Base-by-base conservation (phyloP, 2,329 filamentous ascomycete genomes). In the Lecanosticta acicola region DNA sequence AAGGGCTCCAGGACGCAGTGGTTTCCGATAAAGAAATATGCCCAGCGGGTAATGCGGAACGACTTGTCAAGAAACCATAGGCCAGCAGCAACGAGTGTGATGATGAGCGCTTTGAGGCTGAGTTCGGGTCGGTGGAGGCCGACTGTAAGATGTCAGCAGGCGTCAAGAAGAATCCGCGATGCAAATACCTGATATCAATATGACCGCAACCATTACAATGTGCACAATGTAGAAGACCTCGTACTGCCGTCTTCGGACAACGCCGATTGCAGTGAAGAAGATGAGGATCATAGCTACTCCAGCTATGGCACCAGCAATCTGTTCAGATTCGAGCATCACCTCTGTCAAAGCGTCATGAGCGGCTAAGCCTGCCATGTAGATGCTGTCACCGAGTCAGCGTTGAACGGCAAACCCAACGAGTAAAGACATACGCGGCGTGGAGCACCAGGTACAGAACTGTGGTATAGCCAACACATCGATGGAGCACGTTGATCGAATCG, bases 161-260 rank as follows among this genome's bases (percentile, higher is more conserved):
- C n/a, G n/a, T 16, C 8, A 3, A 26, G 7, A 8, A 39, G 26
- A n/a, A n/a, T n/a, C n/a, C n/a, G n/a, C n/a, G n/a, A n/a, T n/a
- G n/a, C n/a, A 42, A 41, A 32, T 41, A 56, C 53, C 51, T 20
- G 57, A 49, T 5, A 57, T 41, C 2, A 59, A 34, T 14, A 52
- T 50, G 1, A 48, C 34, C 1, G 46, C 42, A 2, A 56, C 54
- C 5, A 60, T 39, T 16, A 53, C 39, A 16, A 55, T 42, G 32
- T 60, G 58, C 3, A 41, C 32, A 7, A 48, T 40, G 38, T 58
- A 58, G 44, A 60, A 60, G 33, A 54, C 11, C 35, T 60, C 58
- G 42, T 59, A 60, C 13, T 51, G 33, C 18, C 56, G 43, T 33
- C 46, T 49, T 13, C 58, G 55, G 16, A 59, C 39, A 5, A 49